Evolutionary conservation across 2,329 filamentous ascomycete genomes (phyloP), one percentile per base, ranked within the genome.

Genomic region (Coniochaeta pulveracea): DNA sequence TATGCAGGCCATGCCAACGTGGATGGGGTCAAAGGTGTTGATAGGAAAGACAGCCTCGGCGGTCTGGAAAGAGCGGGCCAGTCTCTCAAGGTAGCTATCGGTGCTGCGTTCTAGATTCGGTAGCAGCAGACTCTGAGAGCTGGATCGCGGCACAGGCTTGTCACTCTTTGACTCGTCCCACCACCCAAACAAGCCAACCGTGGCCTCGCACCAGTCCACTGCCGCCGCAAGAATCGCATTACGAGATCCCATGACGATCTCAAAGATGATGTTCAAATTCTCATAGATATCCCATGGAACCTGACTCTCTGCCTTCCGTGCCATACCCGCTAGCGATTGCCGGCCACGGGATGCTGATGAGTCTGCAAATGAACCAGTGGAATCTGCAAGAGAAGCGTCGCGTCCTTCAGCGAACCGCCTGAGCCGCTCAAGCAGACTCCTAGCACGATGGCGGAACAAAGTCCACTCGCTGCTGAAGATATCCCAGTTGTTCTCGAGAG

Each of bases 261-360:
- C 78, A 51, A 94, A 95, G 5, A 95, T 60, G 10, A 76, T 76
- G 43, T 80, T 75, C 34, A 96, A 61, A 44, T 81, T 85, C 50
- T 94, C 80, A 52, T 93, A 95, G 18, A 96, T 76, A 16, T 82
- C 76, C 83, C 84, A 94, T 1, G 88, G 89, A 21, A 95, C 80
- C 44, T 80, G 78, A 48, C 84, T 93, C 47, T 88, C 83, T 2
- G 85, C 86, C 56, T 80, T 83, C 61, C 84, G 52, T 56, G 80
- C 58, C 67, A 80, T 54, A 34, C 82, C 76, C 5, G 77, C 76
- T 47, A 76, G 55, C 44, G 73, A 58, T 49, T 69, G 47, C 48
- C 64, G 45, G 47, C 65, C 50, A 11, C 22, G 16, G 4, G 28
- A 19, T 47, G 60, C 44, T 23, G 51, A 44, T 22, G 65, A 56